These are phyloP conservation scores for Serpula lacrymans DNA, from an alignment of 768 basidiomycete genomes.

Conservation along the genomic window DNA sequence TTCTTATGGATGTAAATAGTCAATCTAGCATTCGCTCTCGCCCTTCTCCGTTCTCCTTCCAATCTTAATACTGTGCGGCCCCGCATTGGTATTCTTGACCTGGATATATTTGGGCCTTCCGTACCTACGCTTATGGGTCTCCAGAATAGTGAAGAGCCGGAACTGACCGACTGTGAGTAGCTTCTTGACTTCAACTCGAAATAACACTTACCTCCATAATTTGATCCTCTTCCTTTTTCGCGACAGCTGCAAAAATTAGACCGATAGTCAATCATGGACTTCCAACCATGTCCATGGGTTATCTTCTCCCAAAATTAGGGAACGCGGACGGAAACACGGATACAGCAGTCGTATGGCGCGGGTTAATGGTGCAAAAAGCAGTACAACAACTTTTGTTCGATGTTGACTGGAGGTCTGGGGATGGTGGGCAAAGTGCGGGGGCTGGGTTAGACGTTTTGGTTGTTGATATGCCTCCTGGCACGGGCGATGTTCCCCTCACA, in stretches of 20 bases:
- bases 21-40: slow-evolving; percentile 78
- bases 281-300: slow-evolving; percentile 97
- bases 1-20: slow-evolving; percentile 40
- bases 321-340: slow-evolving; percentile 55
- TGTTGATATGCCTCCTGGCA: slow-evolving; percentile 96
- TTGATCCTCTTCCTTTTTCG: no score
- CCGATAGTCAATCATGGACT: slow-evolving; percentile 87
- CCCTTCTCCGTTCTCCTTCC: slow-evolving; percentile 36
- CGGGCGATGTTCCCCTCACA: slow-evolving; percentile 92
- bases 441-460: slow-evolving; percentile 79
- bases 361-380: slow-evolving; percentile 97
- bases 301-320: slow-evolving; percentile 64
- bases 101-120: slow-evolving; percentile 95
- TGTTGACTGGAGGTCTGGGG: slow-evolving; percentile 73
- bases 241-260: slow-evolving; percentile 72
- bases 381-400: slow-evolving; percentile 96
- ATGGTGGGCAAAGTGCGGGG: slow-evolving; percentile 18
- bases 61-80: slow-evolving; percentile 36
- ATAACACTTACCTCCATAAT: slow-evolving; percentile 1
- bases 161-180: slow-evolving; percentile 63
- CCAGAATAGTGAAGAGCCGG: slow-evolving; percentile 71
- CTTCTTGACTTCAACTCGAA: neutral
- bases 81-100: slow-evolving; percentile 84
- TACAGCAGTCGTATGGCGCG: slow-evolving; percentile 90
- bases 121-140: slow-evolving; percentile 93